phyloP scores from a whole-genome alignment of 2,329 filamentous ascomycete genomes.

The Trichoderma asperellum region DNA sequence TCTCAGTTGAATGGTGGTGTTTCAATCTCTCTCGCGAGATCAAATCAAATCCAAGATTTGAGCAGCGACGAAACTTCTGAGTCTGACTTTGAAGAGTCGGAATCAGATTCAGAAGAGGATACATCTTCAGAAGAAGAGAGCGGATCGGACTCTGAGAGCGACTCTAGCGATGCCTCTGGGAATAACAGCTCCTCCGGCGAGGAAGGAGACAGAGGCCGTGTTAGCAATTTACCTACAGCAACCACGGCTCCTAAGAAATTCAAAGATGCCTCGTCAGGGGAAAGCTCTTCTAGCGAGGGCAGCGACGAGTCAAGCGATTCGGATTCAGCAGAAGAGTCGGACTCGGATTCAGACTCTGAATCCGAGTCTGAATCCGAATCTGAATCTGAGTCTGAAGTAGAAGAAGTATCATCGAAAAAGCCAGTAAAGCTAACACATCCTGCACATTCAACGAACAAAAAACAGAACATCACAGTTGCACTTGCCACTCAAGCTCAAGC shows the following conservation, averaged over 20 bases:
- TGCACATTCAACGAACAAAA: not conserved
- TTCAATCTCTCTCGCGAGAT: not conserved
- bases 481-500: not conserved
- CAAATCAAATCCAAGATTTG: not conserved
- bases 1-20: not conserved
- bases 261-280: not conserved
- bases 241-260: not conserved
- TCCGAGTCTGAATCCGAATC: slow-evolving; percentile 35
- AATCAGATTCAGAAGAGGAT: slow-evolving; percentile 7
- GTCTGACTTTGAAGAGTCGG: not conserved
- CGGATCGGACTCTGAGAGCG: slow-evolving; percentile 24
- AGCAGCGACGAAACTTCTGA: not conserved
- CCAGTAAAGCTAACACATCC: not conserved
- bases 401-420: slow-evolving; percentile 45
- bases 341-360: slow-evolving; percentile 35
- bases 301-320: slow-evolving; percentile 32
- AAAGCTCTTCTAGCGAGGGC: not conserved
- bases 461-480: not conserved
- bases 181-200: slow-evolving; percentile 4
- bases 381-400: slow-evolving; percentile 41
- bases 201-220: not conserved
- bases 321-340: slow-evolving; percentile 20
- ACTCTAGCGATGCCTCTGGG: slow-evolving; percentile 28
- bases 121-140: not conserved
- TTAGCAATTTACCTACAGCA: not conserved